Conservation (phyloP, 768 basidiomycete genomes). For the Nevesoporus exiguus region DNA sequence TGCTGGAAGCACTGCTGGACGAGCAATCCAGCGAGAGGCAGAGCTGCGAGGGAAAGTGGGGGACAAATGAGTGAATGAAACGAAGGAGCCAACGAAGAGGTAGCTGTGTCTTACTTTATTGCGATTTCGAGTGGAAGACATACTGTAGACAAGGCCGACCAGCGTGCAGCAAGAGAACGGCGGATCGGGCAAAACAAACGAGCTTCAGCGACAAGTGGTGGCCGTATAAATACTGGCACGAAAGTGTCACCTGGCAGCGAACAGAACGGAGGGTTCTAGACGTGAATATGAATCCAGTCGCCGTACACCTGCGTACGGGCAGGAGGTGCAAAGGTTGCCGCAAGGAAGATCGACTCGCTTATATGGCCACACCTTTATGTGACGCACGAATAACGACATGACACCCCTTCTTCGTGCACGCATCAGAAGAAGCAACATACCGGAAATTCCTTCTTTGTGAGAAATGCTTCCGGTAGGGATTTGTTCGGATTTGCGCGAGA, state of each 20-base stretch:
- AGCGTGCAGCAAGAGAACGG: not conserved
- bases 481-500: slow-evolving; percentile 1
- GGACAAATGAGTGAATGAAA: not conserved
- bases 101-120: slow-evolving; percentile 18
- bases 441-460: slow-evolving; percentile 21
- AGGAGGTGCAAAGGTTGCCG: slow-evolving; percentile 11
- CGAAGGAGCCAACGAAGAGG: not conserved
- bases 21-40: slow-evolving; percentile 25
- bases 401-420: slow-evolving; percentile 17
- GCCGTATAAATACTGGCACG: not conserved
- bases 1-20: slow-evolving; percentile 7
- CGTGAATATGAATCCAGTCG: slow-evolving; percentile 10
- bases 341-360: slow-evolving; percentile 3
- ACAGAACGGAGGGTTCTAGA: no score
- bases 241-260: not conserved
- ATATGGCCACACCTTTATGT: slow-evolving; percentile 23
- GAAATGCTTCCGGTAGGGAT: slow-evolving; percentile 5
- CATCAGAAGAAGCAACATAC: slow-evolving; percentile 26
- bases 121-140: slow-evolving; percentile 19
- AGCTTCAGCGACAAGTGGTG: not conserved
- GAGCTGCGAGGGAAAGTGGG: slow-evolving; percentile 7
- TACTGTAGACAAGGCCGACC: not conserved
- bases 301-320: slow-evolving; percentile 25
- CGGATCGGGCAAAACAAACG: not conserved
- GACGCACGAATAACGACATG: slow-evolving; percentile 10